Conservation (phyloP, 2,329 filamentous ascomycete genomes). For the Talaromyces sp. region DNA sequence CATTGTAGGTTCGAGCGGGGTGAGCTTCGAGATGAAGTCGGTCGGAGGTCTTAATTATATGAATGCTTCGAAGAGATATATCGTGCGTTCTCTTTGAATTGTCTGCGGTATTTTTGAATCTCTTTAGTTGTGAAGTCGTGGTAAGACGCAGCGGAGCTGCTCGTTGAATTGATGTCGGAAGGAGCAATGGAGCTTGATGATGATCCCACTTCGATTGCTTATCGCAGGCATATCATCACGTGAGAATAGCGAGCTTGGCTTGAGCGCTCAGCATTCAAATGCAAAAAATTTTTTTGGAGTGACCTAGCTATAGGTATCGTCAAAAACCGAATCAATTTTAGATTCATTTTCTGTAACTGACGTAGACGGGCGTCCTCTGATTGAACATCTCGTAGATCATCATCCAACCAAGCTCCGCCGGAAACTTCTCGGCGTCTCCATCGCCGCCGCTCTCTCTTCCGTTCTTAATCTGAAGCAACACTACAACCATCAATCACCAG, state of each 20-base stretch:
- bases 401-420: conserved; percentile 7
- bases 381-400: background rate
- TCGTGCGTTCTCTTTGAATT: background rate
- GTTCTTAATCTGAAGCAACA: background rate
- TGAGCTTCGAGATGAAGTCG: background rate
- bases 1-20: conserved; percentile 38
- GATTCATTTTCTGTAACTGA: background rate
- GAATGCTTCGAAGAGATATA: background rate
- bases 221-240: conserved; percentile 14
- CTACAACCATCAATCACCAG: background rate
- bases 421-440: conserved; percentile 7
- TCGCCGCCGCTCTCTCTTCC: conserved; percentile 1
- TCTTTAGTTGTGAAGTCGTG: too few relatives aligned
- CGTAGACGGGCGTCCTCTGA: background rate
- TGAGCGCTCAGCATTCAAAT: background rate
- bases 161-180: background rate
- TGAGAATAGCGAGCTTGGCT: background rate
- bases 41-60: too few relatives aligned
- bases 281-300: background rate
- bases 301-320: background rate
- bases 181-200: background rate
- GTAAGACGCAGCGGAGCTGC: background rate
- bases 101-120: background rate
- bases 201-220: conserved; percentile 1
- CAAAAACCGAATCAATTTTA: background rate